Evolutionary conservation across 805 yeast genomes (phyloP), one percentile per base, ranked within the genome.

Genomic region (Candida dajiaensis): DNA sequence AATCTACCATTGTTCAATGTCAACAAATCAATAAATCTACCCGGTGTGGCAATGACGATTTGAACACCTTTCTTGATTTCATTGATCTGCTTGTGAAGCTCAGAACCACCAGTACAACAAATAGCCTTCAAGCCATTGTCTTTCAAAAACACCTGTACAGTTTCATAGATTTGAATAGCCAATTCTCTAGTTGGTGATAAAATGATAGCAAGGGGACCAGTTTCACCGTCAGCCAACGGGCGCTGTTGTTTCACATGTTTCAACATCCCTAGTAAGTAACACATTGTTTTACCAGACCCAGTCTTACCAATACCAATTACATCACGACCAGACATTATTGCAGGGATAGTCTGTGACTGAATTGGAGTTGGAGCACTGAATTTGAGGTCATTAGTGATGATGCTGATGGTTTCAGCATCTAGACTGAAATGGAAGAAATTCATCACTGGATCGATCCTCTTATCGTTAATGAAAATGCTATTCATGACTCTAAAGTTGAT

Each of bases 261-360:
- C 44, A 92, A 70, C 67, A 94, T 65, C 0, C 99, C 97, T 7
- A 94, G 61, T 9, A 89, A 69, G 65, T 87, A 94, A 1, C 97
- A 85, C 55, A 92, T 73, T 0, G 99, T 94, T 61, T 94, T 94
- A 3, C 99, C 99, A 0, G 97, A 87, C 0, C 99, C 99, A 0
- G 99, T 94, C 53, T 89, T 89, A 0, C 99, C 98, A 19, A 94
- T 84, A 6, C 97, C 97, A 41, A 94, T 84, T 8, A 92, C 78
- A 66, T 94, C 98, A 41, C 85, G 66, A 1, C 98, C 98, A 2
- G 83, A 72, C 95, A 92, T 86, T 19, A 89, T 80, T 0, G 89
- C 85, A 0, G 99, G 98, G 20, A 90, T 72, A 0, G 97, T 89
- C 57, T 89, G 97, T 0, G 89, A 74, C 63, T 94, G 99, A 45